phyloP scores from a whole-genome alignment of 1,284 basidiomycete genomes.

The Austroboletus niveus region DNA sequence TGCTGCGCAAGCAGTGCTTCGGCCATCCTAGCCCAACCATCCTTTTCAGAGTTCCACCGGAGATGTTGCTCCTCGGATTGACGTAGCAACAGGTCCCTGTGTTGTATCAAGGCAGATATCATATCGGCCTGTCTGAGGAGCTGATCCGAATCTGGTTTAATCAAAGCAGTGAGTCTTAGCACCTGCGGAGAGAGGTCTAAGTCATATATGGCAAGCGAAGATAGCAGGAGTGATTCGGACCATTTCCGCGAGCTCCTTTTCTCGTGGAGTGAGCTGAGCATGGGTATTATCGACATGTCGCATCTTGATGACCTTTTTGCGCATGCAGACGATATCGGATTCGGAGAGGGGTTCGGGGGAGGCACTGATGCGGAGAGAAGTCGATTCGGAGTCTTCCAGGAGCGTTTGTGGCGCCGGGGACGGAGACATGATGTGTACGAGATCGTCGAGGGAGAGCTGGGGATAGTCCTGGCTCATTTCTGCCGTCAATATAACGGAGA shows the following conservation, averaged over 20 bases:
- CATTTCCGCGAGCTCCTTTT: constrained; percentile 59
- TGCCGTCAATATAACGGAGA: constrained; percentile 19
- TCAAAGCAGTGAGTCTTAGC: constrained; percentile 44
- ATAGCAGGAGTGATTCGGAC: constrained; percentile 35
- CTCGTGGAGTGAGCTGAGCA: constrained; percentile 32
- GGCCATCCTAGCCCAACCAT: constrained; percentile 57
- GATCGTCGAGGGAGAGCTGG: constrained; percentile 39
- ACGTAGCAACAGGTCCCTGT: constrained; percentile 55
- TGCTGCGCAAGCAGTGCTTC: constrained; percentile 59
- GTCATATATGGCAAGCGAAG: constrained; percentile 5
- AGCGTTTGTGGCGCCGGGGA: constrained; percentile 33
- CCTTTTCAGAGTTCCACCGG: constrained; percentile 58
- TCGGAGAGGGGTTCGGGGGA: constrained; percentile 26
- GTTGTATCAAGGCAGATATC: constrained; percentile 52
- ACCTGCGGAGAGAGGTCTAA: constrained; percentile 39
- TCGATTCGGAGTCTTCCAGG: constrained; percentile 19
- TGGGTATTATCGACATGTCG: background rate
- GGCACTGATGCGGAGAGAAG: constrained; percentile 11
- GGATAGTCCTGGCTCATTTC: constrained; percentile 34
- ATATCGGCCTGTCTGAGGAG: constrained; percentile 58
- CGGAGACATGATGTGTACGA: constrained; percentile 41
- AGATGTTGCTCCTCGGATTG: constrained; percentile 54
- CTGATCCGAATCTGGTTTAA: constrained; percentile 44
- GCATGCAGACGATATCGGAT: constrained; percentile 25
- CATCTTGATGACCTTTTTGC: constrained; percentile 20